Base-by-base conservation (phyloP, 75 land plant genomes). In the Picea glauca region DNA sequence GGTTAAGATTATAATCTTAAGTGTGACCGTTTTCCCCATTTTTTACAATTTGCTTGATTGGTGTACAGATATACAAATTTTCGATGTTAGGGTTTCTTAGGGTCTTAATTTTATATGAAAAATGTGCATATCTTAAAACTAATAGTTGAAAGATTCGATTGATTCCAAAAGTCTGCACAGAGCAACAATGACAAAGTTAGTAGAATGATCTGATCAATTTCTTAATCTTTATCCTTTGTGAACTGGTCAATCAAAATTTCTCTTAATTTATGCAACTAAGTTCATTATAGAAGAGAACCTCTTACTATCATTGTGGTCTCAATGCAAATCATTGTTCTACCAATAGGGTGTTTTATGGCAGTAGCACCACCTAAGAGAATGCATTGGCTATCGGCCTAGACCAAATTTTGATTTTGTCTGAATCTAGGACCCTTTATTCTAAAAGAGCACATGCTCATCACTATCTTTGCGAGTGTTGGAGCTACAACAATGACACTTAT, bases 381-480 rank as follows among this genome's bases (percentile, higher is more conserved):
- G 1, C 11, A 86, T 80, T 87, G 84, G 84, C 86, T 2, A 58
- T 67, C 26, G 26, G 26, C 82, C 1, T 62, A 23, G 20, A 20
- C 0, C 1, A 60, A 20, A 4, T 60, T 60, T 60, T 3, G 3
- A 35, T 91, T 92, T 61, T 77, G 88, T 5, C 76, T 92, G 38
- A 92, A 92, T 58, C 92, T 92, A 1, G 90, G 92, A 46, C 94
- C 94, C 4, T 92, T 91, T 77, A 89, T 82, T 59, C 4, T 91
- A 32, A 91, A 91, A 75, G 94, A 92, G 75, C 94, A 92, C 80
- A 87, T 85, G 0, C 81, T 89, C 33, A 87, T 87, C 50, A 85
- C 91, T 62, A 89, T 91, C 23, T 80, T 80, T 91, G 89, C 89
- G 40, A 84, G 80, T 64, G 74, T 86, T 23, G 90, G 93, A 13